phyloP scores from a whole-genome alignment of 176 grass and related monocot species.

The Carex pumila region DNA sequence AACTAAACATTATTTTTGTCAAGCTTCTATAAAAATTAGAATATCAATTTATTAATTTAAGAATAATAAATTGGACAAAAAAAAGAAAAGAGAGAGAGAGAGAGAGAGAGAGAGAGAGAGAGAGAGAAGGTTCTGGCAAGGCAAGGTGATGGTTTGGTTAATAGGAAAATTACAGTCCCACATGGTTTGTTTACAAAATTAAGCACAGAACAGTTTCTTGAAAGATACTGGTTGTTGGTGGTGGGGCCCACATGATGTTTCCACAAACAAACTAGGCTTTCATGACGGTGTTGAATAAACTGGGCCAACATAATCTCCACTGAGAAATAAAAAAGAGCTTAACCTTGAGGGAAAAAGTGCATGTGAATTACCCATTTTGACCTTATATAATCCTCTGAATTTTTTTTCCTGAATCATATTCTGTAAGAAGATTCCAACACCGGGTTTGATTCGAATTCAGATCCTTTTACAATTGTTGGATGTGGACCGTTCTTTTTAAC shows the following conservation, averaged over 20 bases:
- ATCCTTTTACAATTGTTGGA: no score
- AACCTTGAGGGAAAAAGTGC: background rate
- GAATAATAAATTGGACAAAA: no score
- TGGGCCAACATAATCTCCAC: conserved; percentile 4
- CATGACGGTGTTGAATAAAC: conserved; percentile 11
- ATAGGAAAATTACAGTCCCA: background rate
- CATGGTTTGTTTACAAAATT: conserved; percentile 1
- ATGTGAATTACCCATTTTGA: background rate
- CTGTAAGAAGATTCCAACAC: background rate
- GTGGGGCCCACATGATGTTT: background rate
- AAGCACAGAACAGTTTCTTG: background rate
- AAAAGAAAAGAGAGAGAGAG: no score
- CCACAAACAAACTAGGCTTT: conserved; percentile 17
- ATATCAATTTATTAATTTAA: background rate
- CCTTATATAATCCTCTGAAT: background rate
- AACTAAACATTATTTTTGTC: no score
- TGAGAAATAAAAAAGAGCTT: background rate
- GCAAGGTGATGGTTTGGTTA: background rate
- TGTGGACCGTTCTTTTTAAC: no score
- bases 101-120: no score
- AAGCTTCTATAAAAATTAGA: background rate
- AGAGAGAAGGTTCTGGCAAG: background rate
- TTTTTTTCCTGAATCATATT: background rate
- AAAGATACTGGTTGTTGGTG: conserved; percentile 2
- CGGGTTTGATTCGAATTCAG: background rate